Percentiles rank a stretch among this genome's conserved stretches.
phyloP scores from a whole-genome alignment of 2,329 filamentous ascomycete species.

The Magnaporthiopsis incrustans region DNA sequence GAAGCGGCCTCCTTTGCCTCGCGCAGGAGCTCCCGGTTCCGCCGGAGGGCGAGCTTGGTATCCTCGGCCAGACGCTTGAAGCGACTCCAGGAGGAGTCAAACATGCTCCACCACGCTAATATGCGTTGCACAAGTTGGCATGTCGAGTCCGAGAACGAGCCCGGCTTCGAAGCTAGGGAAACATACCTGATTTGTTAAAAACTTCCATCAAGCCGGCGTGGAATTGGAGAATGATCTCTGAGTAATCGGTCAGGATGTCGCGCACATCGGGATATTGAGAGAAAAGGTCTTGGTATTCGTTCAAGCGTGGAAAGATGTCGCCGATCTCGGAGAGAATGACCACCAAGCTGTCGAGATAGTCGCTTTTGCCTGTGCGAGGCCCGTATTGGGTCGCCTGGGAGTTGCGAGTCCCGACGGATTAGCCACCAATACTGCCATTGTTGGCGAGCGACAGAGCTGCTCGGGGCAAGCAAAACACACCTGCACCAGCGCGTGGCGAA shows the following conservation, averaged over 20 bases:
- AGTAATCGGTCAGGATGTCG: background rate
- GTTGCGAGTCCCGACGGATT: too few relatives aligned
- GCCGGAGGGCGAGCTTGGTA: background rate
- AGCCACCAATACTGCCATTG: too few relatives aligned
- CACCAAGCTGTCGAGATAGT: background rate
- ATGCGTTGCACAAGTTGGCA: background rate
- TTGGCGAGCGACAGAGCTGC: too few relatives aligned
- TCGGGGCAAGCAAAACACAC: background rate
- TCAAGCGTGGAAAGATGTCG: background rate
- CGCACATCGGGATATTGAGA: background rate
- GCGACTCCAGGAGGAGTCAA: background rate
- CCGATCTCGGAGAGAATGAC: background rate
- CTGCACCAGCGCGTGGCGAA: background rate
- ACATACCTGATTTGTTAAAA: background rate
- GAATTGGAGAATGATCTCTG: background rate
- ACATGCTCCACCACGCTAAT: background rate
- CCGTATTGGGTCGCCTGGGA: too few relatives aligned
- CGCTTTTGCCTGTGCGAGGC: background rate
- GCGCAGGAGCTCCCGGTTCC: background rate
- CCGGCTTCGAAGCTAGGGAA: too few relatives aligned
- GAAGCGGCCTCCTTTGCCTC: background rate
- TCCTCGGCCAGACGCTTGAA: background rate
- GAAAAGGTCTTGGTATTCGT: background rate
- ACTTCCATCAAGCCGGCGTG: background rate
- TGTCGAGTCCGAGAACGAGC: too few relatives aligned